Base-by-base conservation (phyloP, 1,284 basidiomycete species). In the Sporisorium graminicola region DNA sequence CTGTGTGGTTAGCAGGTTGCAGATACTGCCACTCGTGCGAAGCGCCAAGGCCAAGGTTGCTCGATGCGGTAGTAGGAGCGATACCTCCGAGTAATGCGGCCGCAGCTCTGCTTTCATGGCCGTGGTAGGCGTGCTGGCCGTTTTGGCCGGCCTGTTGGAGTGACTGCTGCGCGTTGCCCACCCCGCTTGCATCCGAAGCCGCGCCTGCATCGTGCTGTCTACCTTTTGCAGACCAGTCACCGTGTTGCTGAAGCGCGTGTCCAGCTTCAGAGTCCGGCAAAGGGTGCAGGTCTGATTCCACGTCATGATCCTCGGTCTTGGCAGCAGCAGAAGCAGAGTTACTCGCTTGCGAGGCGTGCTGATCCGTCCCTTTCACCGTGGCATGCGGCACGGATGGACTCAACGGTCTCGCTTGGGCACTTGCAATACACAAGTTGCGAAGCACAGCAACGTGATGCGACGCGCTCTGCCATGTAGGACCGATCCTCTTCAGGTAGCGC, bases 401-500 rank as follows among this genome's bases (percentile, higher is more conserved):
- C 26, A 20, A 9, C 5, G 56, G 66, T 29, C 73, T 58, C 2
- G 75, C 59, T 37, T 68, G 72, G 9, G 66, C 77, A 51, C 77
- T 76, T 14, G 69, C 74, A 31, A 70, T 58, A 49, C 70, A 69
- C 24, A 78, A 20, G 16, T 63, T 60, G 10, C 67, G 51, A 5
- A 78, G 55, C n/a, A 76, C 75, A 2, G 53, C 53, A 16, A 78
- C 74, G 53, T 78, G 77, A 35, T 78, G 67, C 29, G 58, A 66
- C 9, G 77, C 77, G 31, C 65, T 73, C 58, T 67, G 47, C 77
- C 77, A 78, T 4, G 77, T 78, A 9, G 62, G 69, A 16, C 69
- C 65, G 51, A 78, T 76, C 6, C 73, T 58, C 46, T 67, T 73
- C 27, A 78, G 61, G 43, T 59, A 78, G 12, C 65, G 58, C 20